Conservation (phyloP, 2,329 filamentous ascomycete species). For the Apiospora aurea region DNA sequence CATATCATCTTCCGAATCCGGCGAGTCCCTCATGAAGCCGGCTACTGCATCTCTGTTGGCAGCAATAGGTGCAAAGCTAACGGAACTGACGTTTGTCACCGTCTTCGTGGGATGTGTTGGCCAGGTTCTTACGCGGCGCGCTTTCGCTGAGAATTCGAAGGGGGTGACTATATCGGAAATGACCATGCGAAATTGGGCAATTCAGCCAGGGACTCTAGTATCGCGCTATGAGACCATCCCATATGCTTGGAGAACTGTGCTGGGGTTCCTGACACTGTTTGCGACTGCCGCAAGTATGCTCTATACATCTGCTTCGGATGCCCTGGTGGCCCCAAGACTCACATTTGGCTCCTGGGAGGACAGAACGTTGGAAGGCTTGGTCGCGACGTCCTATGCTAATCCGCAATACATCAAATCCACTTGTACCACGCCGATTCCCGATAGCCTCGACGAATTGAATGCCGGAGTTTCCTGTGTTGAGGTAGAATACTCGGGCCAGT, state of each 20-base stretch:
- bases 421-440: conserved; percentile 68
- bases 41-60: conserved; percentile 72
- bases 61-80: conserved; percentile 76
- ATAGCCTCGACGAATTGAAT: conserved; percentile 45
- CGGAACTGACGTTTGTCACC: conserved; percentile 80
- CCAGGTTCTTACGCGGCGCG: conserved; percentile 75
- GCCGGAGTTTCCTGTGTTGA: conserved; percentile 67
- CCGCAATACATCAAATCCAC: conserved; percentile 57
- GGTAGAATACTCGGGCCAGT: conserved; percentile 73
- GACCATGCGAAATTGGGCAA: conserved; percentile 78
- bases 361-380: conserved; percentile 59
- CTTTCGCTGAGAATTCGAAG: conserved; percentile 63
- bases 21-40: conserved; percentile 58
- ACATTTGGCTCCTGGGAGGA: conserved; percentile 61
- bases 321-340: conserved; percentile 77
- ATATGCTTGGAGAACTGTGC: conserved; percentile 67
- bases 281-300: conserved; percentile 72
- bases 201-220: conserved; percentile 74
- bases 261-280: conserved; percentile 70
- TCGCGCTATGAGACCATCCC: conserved; percentile 71
- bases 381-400: conserved; percentile 71
- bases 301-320: conserved; percentile 79
- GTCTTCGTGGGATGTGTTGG: conserved; percentile 78
- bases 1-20: conserved; percentile 57
- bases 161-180: conserved; percentile 80